These are phyloP conservation scores for Cladophialophora bantiana DNA, from an alignment of 2,329 filamentous ascomycete species.

Conservation along the genomic window DNA sequence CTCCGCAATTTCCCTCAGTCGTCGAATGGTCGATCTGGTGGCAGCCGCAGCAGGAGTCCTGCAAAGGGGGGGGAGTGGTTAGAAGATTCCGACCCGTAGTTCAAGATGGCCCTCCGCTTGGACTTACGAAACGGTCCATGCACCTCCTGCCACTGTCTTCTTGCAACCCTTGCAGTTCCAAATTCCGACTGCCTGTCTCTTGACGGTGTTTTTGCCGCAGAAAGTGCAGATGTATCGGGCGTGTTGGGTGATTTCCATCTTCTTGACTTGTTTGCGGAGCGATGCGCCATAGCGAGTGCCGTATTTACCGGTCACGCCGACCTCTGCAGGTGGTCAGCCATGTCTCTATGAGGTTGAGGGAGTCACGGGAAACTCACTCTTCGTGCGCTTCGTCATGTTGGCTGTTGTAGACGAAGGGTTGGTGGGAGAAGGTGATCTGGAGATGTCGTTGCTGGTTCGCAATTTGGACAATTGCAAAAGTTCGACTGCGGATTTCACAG, in stretches of 20 bases:
- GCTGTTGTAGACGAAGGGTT: constrained; percentile 45
- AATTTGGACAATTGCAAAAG: constrained; percentile 8
- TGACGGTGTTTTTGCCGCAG: constrained; percentile 96
- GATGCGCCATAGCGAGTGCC: constrained; percentile 99
- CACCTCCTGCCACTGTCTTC: constrained; percentile 92
- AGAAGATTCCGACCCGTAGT: constrained; percentile 8
- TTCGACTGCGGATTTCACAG: constrained; percentile 9
- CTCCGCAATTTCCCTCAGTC: constrained; percentile 96
- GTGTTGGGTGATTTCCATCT: constrained; percentile 99
- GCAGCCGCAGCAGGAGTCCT: constrained; percentile 92
- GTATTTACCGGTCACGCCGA: constrained; percentile 99
- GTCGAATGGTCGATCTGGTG: constrained; percentile 94
- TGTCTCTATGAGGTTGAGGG: neutral
- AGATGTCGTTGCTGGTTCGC: constrained; percentile 25
- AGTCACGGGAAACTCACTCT: constrained; percentile 61
- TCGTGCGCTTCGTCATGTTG: constrained; percentile 95
- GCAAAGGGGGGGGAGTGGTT: constrained; percentile 33
- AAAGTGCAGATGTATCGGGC: constrained; percentile 94
- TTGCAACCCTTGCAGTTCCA: constrained; percentile 96
- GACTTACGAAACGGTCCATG: constrained; percentile 95
- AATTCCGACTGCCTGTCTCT: constrained; percentile 90
- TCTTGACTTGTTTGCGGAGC: constrained; percentile 99
- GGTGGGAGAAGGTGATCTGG: constrained; percentile 15
- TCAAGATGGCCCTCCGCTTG: constrained; percentile 24
- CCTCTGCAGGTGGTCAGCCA: constrained; percentile 61